A percentile compares a stretch with the other conserved stretches of the same genome.
phyloP scores from a whole-genome alignment of 176 grass and related monocot species.

The Pharus latifolius region DNA sequence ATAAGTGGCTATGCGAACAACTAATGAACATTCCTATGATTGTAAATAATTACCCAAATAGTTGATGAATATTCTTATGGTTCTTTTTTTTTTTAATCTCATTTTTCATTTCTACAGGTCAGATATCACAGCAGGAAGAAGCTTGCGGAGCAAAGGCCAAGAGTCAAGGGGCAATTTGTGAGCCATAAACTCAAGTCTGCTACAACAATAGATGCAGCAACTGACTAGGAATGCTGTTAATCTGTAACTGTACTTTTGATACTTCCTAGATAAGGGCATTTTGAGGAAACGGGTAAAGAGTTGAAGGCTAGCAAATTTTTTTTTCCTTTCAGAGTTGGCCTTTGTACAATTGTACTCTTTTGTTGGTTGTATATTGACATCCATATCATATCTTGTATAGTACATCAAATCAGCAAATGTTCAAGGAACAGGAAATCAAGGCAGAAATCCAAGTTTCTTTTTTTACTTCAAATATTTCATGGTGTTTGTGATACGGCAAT shows the following conservation, averaged over 20 bases:
- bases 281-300: conserved; percentile 19
- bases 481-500: not conserved
- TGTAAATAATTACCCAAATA: not conserved
- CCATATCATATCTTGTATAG: conserved; percentile 20
- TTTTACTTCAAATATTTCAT: not conserved
- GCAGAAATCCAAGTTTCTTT: not conserved
- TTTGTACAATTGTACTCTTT: conserved; percentile 18
- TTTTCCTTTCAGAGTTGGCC: conserved; percentile 29
- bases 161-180: conserved; percentile 97
- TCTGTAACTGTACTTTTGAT: conserved; percentile 19
- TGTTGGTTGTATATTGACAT: conserved; percentile 21
- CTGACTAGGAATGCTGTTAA: conserved; percentile 15
- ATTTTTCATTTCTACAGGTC: conserved; percentile 41
- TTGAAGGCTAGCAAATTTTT: conserved; percentile 27
- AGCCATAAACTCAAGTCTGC: conserved; percentile 55
- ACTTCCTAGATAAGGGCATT: not conserved
- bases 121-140: conserved; percentile 95
- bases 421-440: not conserved
- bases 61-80: not conserved
- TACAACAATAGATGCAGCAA: conserved; percentile 32
- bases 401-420: not conserved
- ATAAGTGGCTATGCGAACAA: no score
- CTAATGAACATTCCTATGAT: no score
- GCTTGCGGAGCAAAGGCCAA: conserved; percentile 77
- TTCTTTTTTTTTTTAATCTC: not conserved